These are phyloP conservation scores for Penicillium ochrochloron DNA, from an alignment of 495 filamentous ascomycete species.

Conservation along the genomic window DNA sequence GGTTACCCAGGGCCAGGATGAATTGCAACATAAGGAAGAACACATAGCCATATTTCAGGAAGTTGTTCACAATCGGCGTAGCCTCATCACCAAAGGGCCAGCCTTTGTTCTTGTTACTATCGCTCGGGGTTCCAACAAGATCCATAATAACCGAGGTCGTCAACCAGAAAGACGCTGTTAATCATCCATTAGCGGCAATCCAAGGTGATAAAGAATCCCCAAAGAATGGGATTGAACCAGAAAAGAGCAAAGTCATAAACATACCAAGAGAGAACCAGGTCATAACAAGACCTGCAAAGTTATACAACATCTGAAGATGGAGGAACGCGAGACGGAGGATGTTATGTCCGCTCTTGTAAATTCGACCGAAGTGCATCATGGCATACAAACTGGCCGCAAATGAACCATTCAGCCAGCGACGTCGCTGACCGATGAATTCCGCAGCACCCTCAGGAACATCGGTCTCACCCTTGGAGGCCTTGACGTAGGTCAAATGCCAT, in stretches of 20 bases:
- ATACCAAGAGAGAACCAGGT: slow-evolving; percentile 93
- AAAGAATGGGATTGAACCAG: neutral
- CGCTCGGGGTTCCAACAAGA: slow-evolving; percentile 76
- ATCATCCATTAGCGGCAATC: slow-evolving; percentile 24
- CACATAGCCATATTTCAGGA: slow-evolving; percentile 90
- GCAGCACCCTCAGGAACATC: slow-evolving; percentile 95
- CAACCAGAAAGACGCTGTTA: slow-evolving; percentile 82
- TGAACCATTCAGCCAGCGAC: slow-evolving; percentile 97
- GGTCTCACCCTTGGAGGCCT: slow-evolving; percentile 96
- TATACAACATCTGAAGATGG: slow-evolving; percentile 94
- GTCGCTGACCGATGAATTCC: slow-evolving; percentile 94
- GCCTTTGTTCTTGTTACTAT: slow-evolving; percentile 49
- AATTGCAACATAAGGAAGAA: slow-evolving; percentile 92
- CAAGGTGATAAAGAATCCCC: neutral
- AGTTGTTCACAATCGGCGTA: slow-evolving; percentile 88
- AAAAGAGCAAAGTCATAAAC: slow-evolving; percentile 24
- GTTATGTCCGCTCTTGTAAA: slow-evolving; percentile 97
- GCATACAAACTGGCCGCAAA: slow-evolving; percentile 96
- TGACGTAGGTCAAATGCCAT: slow-evolving; percentile 98
- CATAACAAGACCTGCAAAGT: slow-evolving; percentile 82
- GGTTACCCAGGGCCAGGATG: slow-evolving; percentile 91
- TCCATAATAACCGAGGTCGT: slow-evolving; percentile 97
- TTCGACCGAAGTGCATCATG: slow-evolving; percentile 96
- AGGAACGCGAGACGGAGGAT: slow-evolving; percentile 95
- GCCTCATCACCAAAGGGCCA: slow-evolving; percentile 81